Conservation (phyloP, 768 basidiomycete genomes). For the Phlegmacium glaucopus region DNA sequence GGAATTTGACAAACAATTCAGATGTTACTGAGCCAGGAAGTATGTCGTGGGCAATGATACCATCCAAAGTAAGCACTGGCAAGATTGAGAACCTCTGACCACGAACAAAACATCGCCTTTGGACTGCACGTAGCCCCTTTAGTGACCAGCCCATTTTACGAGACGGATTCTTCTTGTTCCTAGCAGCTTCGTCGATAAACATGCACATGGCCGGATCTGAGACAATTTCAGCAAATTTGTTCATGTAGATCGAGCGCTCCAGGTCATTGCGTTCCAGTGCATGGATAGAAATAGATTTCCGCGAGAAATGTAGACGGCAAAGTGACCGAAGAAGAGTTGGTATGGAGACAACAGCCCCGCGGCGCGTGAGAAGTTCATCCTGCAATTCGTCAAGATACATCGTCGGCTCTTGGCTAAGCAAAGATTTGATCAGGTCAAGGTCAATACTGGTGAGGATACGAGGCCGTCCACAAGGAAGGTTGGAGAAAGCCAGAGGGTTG, state of each 20-base stretch:
- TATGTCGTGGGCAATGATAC: slow-evolving; percentile 13
- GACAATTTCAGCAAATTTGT: slow-evolving; percentile 7
- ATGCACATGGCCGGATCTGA: slow-evolving; percentile 9
- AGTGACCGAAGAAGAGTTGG: slow-evolving; percentile 11
- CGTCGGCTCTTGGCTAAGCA: slow-evolving; percentile 2
- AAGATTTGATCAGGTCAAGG: slow-evolving; percentile 1
- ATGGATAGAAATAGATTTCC: slow-evolving; percentile 8
- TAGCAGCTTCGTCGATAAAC: slow-evolving; percentile 14
- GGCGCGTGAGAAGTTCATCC: slow-evolving; percentile 4
- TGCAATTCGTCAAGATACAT: slow-evolving; percentile 12
- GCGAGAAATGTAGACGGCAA: slow-evolving; percentile 9
- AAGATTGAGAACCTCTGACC: slow-evolving; percentile 13
- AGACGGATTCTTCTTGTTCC: slow-evolving; percentile 8
- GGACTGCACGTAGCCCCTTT: slow-evolving; percentile 2
- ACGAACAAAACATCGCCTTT: slow-evolving; percentile 10
- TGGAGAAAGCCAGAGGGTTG: slow-evolving; percentile 3
- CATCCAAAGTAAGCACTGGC: slow-evolving; percentile 10
- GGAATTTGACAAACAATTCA: slow-evolving; percentile 7
- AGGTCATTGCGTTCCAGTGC: slow-evolving; percentile 13
- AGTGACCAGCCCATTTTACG: slow-evolving; percentile 11
- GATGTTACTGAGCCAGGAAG: slow-evolving; percentile 13
- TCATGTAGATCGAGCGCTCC: slow-evolving; percentile 9
- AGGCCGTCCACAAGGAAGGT: neutral
- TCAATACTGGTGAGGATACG: neutral
- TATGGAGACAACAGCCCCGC: slow-evolving; percentile 1